Percentiles rank a stretch among this genome's conserved stretches.
Conservation (phyloP, 2,329 filamentous ascomycete species). For the Aspergillus transmontanensis region DNA sequence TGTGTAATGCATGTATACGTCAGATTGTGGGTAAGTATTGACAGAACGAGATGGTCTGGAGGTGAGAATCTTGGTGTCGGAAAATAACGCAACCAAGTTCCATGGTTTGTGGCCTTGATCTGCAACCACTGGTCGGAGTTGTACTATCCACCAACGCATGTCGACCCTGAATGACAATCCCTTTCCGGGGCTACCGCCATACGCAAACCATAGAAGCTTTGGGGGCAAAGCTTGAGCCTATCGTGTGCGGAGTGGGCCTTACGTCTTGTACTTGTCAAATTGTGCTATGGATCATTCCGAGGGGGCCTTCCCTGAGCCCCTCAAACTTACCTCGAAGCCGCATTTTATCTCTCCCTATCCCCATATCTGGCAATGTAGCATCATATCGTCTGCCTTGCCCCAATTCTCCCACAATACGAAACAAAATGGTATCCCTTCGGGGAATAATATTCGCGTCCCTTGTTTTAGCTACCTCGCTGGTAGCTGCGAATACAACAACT, state of each 20-base stretch:
- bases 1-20: not conserved
- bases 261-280: not conserved
- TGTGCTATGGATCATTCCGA: no score
- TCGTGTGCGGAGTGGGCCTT: not conserved
- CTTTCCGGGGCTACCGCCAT: not conserved
- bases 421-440: not conserved
- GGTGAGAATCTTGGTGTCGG: not conserved
- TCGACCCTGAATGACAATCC: not conserved
- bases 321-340: not conserved
- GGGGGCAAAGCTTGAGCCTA: not conserved
- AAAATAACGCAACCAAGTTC: not conserved
- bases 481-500: not conserved
- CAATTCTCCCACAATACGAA: not conserved
- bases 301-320: not conserved
- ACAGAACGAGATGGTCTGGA: not conserved
- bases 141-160: not conserved
- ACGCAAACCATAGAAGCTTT: not conserved
- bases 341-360: not conserved
- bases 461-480: not conserved
- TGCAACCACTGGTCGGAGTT: not conserved
- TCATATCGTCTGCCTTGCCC: not conserved
- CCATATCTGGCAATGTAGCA: not conserved
- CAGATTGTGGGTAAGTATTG: not conserved
- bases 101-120: not conserved
- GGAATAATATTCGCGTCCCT: not conserved